phyloP scores from a whole-genome alignment of 2,329 filamentous ascomycete genomes.

The Cytospora piceicola region DNA sequence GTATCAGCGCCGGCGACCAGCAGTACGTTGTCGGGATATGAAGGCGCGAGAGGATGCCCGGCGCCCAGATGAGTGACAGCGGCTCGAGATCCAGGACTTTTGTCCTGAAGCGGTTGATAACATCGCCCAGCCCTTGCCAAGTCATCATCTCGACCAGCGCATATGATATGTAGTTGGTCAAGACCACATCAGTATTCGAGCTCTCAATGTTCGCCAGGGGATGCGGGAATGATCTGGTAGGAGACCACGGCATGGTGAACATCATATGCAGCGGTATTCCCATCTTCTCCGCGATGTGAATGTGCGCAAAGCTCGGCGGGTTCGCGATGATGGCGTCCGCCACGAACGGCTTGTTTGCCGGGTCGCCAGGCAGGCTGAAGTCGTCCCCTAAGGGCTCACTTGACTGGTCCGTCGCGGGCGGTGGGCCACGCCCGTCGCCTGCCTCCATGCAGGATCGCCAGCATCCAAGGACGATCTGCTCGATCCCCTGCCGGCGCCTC shows the following conservation, averaged over 20 bases:
- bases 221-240: slow-evolving; percentile 83
- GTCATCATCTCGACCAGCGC: slow-evolving; percentile 88
- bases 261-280: slow-evolving; percentile 80
- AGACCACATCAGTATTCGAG: slow-evolving; percentile 73
- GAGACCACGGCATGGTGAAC: slow-evolving; percentile 95
- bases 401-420: slow-evolving; percentile 49
- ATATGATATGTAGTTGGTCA: slow-evolving; percentile 84
- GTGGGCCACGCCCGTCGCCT: slow-evolving; percentile 65
- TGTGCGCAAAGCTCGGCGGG: slow-evolving; percentile 75
- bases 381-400: slow-evolving; percentile 57
- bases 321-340: slow-evolving; percentile 83
- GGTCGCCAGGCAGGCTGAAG: slow-evolving; percentile 47
- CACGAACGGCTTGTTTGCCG: slow-evolving; percentile 67
- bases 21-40: slow-evolving; percentile 87
- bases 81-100: slow-evolving; percentile 75
- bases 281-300: slow-evolving; percentile 75
- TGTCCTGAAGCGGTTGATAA: slow-evolving; percentile 86
- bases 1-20: slow-evolving; percentile 77
- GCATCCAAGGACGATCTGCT: slow-evolving; percentile 79
- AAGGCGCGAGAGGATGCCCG: slow-evolving; percentile 75
- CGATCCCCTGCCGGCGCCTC: slow-evolving; percentile 73
- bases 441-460: slow-evolving; percentile 86
- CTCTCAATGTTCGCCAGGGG: slow-evolving; percentile 82
- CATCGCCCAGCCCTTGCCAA: slow-evolving; percentile 88
- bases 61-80: slow-evolving; percentile 80